Base-by-base conservation (phyloP, 2,329 filamentous ascomycete genomes). In the Helicocarpus griseus region DNA sequence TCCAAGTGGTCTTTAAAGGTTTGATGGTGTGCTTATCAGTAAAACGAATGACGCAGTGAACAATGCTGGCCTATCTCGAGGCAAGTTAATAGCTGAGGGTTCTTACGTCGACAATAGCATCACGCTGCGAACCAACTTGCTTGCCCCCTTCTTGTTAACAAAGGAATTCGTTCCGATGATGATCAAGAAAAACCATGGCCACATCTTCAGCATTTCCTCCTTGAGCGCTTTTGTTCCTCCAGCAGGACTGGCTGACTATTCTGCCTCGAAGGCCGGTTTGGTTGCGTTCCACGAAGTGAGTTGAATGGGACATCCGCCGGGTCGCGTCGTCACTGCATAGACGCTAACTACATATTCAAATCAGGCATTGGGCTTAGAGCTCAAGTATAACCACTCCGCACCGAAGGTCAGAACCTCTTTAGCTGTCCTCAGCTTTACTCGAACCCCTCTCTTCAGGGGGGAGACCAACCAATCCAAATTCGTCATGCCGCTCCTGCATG, bases 121-220 rank as follows among this genome's bases (percentile, higher is more conserved):
- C 53, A 73, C 75, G 5, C 77, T 78, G 56, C 73, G 75, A 53
- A 73, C 78, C 50, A 79, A 79, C 62, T 65, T 72, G 7, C 65
- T 79, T 43, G 66, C 71, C 19, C 75, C 78, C 58, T 78, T 72
- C 62, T 69, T 71, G 50, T 73, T 70, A 51, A 70, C 76, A 5
- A 69, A 73, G 49, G 74, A 76, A 54, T 78, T 79, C 62, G 56
- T 79, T 29, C 77, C 77, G 0, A 63, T 65, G 46, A 79, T 79
- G 76, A 59, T 77, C 22, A 59, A 60, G 41, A 63, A 66, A 17
- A 73, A 77, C 56, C 76, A 78, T 56, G 79, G 79, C 3, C 78
- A 81, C 55, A 67, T 82, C 26, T 69, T 82, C 9, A 79, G 76
- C 0, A 69, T 81, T 13, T 77, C 78, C 2, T 77, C 73, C 53